Percentiles rank a stretch among this genome's conserved stretches.
Conservation (phyloP, 148 eudicot genomes). For the Dysphania ambrosioides region DNA sequence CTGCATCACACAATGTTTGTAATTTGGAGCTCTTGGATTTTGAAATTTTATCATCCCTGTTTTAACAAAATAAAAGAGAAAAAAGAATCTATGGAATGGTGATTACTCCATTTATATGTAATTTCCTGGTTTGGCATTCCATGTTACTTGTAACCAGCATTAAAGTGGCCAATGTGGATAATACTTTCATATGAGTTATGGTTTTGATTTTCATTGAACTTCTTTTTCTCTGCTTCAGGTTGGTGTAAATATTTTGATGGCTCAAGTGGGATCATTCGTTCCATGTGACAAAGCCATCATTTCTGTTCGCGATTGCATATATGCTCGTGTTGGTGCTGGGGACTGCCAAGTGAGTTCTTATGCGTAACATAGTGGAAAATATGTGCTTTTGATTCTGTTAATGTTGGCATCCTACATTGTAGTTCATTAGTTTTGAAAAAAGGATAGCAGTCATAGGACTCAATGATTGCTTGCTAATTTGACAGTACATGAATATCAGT, state of each 20-base stretch:
- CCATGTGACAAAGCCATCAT: conserved; percentile 90
- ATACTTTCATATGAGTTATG: neutral
- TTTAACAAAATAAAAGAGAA: too few relatives aligned
- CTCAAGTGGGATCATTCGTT: conserved; percentile 91
- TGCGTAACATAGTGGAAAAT: neutral
- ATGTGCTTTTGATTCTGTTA: neutral
- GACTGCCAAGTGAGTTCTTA: conserved; percentile 82
- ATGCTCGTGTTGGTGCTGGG: conserved; percentile 99
- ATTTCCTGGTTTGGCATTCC: neutral
- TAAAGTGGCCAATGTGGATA: neutral
- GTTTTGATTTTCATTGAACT: neutral
- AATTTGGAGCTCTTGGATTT: neutral
- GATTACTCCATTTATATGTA: neutral
- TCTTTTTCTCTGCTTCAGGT: conserved; percentile 47
- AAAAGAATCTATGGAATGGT: too few relatives aligned
- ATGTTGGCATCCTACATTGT: neutral
- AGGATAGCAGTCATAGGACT: neutral
- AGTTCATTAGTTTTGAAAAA: neutral
- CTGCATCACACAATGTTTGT: neutral
- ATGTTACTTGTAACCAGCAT: neutral
- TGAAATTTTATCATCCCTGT: neutral
- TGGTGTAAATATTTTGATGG: conserved; percentile 94
- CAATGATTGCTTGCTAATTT: neutral
- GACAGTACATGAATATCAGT: neutral
- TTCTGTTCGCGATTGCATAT: conserved; percentile 96